Base-by-base conservation (phyloP, 2,329 filamentous ascomycete genomes). In the Hypoxylon sp. region DNA sequence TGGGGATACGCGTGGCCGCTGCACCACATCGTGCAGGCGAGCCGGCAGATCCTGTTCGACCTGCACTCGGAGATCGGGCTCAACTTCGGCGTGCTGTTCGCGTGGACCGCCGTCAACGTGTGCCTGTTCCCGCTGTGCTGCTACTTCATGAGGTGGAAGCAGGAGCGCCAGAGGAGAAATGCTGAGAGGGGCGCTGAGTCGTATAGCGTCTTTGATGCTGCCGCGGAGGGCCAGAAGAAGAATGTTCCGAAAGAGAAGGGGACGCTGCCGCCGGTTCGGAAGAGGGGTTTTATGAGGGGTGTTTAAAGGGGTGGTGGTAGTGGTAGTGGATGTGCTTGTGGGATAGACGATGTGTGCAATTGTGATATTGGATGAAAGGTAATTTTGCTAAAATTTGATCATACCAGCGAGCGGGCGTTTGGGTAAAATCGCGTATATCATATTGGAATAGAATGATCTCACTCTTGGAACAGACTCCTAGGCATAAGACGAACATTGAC, bases 1-100 rank as follows among this genome's bases (percentile, higher is more conserved):
- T 91, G 87, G 86, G 88, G 87, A 0, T 89, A 89, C 74, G 88
- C 85, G 0, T 89, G 88, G 86, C 89, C 89, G 8, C 77, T 91
- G 60, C 86, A 90, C 75, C 85, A 87, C 42, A 83, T 91, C 39
- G 88, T 91, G 31, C 83, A 89, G 74, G 89, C 82, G 0, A 84
- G 84, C 26, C 81, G 88, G 3, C 86, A 85, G n/a, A 85, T 91
- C 31, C 69, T 91, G 11, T 91, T 91, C 69, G 88, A 87, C 60
- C 78, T 87, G 5, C 85, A 88, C 67, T 87, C 85, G 0, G 76
- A 83, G 13, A 86, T 91, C 54, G 88, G 87, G 0, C 75, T 90
- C 2, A 86, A 91, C 69, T 87, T 91, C 76, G 88, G 85, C 0
- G 79, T 91, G 1, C 75, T 91, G 47, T 84, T 90, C 65, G 84